phyloP scores from a whole-genome alignment of 2,329 filamentous ascomycete species.

The Stachybotrys chartarum region DNA sequence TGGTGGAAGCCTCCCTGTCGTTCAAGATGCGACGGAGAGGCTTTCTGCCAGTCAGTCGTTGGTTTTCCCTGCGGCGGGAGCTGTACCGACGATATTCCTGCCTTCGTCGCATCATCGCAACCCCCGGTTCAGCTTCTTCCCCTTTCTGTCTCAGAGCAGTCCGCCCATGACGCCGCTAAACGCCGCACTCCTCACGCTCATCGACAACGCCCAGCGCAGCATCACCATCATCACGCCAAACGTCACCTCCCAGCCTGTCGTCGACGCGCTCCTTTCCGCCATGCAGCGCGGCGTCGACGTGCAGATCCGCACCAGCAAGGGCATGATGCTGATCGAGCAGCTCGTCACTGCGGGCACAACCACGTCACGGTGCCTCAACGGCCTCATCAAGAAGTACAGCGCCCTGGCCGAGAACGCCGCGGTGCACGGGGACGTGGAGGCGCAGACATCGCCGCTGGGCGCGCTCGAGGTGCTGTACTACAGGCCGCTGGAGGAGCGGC shows the following conservation, averaged over 20 bases:
- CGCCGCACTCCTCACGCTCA: slow-evolving; percentile 51
- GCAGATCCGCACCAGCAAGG: slow-evolving; percentile 56
- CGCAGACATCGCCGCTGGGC: slow-evolving; percentile 34
- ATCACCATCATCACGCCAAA: slow-evolving; percentile 76
- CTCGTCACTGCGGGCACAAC: slow-evolving; percentile 72
- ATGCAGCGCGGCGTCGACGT: slow-evolving; percentile 62
- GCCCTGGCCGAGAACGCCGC: slow-evolving; percentile 9
- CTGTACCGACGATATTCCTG: slow-evolving; percentile 54
- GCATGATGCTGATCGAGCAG: slow-evolving; percentile 74
- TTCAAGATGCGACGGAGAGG: slow-evolving; percentile 4
- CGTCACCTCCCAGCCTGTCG: slow-evolving; percentile 59
- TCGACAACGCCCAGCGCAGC: slow-evolving; percentile 47
- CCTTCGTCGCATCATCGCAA: slow-evolving; percentile 69
- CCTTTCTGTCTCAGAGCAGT: slow-evolving; percentile 40
- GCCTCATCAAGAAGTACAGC: slow-evolving; percentile 50
- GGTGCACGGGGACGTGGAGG: slow-evolving; percentile 28
- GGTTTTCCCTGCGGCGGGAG: slow-evolving; percentile 10
- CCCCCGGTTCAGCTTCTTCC: slow-evolving; percentile 53
- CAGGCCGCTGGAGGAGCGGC: slow-evolving; percentile 25
- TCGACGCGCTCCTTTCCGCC: slow-evolving; percentile 53
- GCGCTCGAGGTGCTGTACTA: slow-evolving; percentile 54
- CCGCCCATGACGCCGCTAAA: slow-evolving; percentile 64
- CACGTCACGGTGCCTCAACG: slow-evolving; percentile 56
- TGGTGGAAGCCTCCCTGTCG: neutral
- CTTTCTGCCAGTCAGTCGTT: slow-evolving; percentile 22